Conservation (phyloP, 2,329 filamentous ascomycete genomes). For the Nemania diffusa region DNA sequence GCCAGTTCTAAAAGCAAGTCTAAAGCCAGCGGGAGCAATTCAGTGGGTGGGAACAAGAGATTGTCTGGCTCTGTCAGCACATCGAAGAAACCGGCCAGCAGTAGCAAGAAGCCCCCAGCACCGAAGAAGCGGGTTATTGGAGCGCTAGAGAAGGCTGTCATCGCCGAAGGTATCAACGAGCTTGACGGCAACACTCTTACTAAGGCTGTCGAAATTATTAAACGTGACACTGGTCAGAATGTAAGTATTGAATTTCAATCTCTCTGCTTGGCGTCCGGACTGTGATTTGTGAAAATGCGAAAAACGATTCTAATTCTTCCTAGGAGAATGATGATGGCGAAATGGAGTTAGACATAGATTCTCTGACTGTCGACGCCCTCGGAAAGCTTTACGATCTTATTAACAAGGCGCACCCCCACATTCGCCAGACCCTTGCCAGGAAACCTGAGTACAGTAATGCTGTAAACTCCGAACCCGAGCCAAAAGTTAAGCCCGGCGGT, state of each 20-base stretch:
- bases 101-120: conserved; percentile 56
- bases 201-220: conserved; percentile 88
- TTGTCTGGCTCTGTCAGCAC: conserved; percentile 41
- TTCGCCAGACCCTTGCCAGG: conserved; percentile 50
- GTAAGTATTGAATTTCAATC: conserved; percentile 62
- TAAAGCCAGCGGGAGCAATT: conserved; percentile 51
- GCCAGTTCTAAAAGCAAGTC: conserved; percentile 69
- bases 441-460: conserved; percentile 46
- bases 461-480: conserved; percentile 41
- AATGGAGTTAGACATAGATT: conserved; percentile 69
- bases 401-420: conserved; percentile 52
- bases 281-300: not conserved
- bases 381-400: conserved; percentile 60
- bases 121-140: conserved; percentile 71
- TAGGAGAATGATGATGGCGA: conserved; percentile 70
- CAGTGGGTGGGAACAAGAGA: conserved; percentile 56
- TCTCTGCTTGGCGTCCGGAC: conserved; percentile 14
- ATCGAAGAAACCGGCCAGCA: conserved; percentile 27
- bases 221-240: conserved; percentile 81
- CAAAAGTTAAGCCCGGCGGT: conserved; percentile 45
- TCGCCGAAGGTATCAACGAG: conserved; percentile 84
- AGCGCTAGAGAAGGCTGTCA: conserved; percentile 87
- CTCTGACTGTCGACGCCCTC: conserved; percentile 65
- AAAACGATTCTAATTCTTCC: conserved; percentile 32
- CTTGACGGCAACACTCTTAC: conserved; percentile 82